Evolutionary conservation across 2,329 filamentous ascomycete genomes (phyloP).

Genomic region (Fusarium tuaranense): DNA sequence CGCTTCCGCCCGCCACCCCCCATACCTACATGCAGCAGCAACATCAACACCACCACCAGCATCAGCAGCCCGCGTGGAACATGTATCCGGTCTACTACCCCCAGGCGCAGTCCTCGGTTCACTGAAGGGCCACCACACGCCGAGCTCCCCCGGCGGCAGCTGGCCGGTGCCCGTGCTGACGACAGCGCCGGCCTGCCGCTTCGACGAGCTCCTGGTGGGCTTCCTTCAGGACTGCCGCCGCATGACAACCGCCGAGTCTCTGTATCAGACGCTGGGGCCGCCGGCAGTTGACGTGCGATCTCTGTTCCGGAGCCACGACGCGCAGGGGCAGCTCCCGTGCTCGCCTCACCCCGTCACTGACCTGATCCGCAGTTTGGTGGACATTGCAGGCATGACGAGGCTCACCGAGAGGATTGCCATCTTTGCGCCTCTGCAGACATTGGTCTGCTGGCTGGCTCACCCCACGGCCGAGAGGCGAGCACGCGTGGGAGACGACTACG

Average conservation of each 20-base stretch:
- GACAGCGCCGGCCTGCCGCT: conserved; percentile 45
- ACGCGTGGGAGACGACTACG: conserved; percentile 35
- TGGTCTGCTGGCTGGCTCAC: conserved; percentile 47
- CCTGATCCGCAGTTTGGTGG: conserved; percentile 46
- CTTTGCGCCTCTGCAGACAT: conserved; percentile 48
- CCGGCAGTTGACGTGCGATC: conserved; percentile 49
- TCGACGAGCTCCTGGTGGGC: conserved; percentile 50
- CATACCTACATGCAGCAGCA: conserved; percentile 42
- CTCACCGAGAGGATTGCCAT: conserved; percentile 49
- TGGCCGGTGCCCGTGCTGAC: conserved; percentile 51
- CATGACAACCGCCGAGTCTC: conserved; percentile 44
- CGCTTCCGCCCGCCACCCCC: conserved; percentile 33
- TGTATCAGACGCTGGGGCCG: conserved; percentile 48
- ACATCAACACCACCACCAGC: conserved; percentile 16
- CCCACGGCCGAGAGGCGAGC: conserved; percentile 48
- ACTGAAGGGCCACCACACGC: conserved; percentile 43
- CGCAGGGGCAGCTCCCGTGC: conserved; percentile 33
- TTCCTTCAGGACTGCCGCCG: conserved; percentile 52
- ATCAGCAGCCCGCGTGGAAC: conserved; percentile 47
- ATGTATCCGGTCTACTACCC: conserved; percentile 52
- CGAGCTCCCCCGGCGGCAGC: conserved; percentile 24
- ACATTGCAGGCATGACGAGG: conserved; percentile 43
- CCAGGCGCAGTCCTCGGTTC: conserved; percentile 49
- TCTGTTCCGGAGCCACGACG: conserved; percentile 45
- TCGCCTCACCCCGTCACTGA: conserved; percentile 48